Percentiles rank a stretch among this genome's conserved stretches.
These are phyloP conservation scores for Pseudogymnoascus sp. DNA, from an alignment of 2,329 filamentous ascomycete species.

Conservation along the genomic window DNA sequence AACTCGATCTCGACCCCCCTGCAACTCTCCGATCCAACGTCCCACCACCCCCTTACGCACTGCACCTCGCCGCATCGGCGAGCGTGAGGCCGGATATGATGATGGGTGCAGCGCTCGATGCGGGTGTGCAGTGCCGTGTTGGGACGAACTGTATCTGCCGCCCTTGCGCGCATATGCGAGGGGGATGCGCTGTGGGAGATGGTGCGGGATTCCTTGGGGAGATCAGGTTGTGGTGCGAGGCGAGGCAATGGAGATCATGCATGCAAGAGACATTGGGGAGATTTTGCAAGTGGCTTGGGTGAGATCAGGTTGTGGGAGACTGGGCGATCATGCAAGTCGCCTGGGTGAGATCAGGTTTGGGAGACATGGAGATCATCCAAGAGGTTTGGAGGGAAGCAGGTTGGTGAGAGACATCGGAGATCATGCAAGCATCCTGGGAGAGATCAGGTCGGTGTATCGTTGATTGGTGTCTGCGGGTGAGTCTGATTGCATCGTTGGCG, in stretches of 20 bases:
- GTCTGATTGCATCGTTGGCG: neutral
- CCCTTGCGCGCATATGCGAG: neutral
- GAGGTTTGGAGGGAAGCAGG: neutral
- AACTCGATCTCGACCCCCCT: neutral
- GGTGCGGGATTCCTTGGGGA: neutral
- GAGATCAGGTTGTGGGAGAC: neutral
- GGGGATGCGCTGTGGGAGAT: neutral
- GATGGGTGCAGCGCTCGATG: neutral
- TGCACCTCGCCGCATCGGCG: neutral
- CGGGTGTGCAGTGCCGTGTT: neutral
- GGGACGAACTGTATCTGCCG: neutral
- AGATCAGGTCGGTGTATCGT: neutral
- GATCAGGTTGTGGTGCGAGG: neutral
- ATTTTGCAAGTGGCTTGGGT: neutral
- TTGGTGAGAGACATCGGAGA: neutral
- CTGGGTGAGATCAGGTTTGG: neutral
- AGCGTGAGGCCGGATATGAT: neutral
- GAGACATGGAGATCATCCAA: neutral
- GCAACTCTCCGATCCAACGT: neutral
- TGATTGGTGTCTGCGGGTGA: neutral
- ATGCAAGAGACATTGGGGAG: neutral
- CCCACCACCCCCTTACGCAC: neutral
- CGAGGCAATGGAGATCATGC: neutral
- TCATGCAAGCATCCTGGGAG: neutral
- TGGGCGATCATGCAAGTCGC: neutral